These are phyloP conservation scores for Heterobasidion annosum DNA, from an alignment of 1,284 basidiomycete genomes.

Conservation along the genomic window DNA sequence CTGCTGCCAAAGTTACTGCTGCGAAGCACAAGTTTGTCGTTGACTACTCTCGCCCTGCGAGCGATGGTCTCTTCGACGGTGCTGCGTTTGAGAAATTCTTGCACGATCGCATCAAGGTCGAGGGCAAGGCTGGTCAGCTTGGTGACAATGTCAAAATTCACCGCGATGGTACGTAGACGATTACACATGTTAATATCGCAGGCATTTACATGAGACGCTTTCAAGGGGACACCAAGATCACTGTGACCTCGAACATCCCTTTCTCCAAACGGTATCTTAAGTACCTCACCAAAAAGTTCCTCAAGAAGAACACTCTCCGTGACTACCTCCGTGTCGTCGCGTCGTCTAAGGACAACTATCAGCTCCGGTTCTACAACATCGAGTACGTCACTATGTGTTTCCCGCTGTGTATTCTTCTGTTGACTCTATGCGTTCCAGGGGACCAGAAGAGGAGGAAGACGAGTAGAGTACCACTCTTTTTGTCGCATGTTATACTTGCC, in stretches of 20 bases:
- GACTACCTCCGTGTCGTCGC: conserved; percentile 77
- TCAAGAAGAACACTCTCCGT: conserved; percentile 83
- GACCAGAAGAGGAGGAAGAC: conserved; percentile 13
- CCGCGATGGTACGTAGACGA: conserved; percentile 62
- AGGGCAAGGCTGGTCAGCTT: conserved; percentile 73
- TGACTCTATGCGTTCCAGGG: conserved; percentile 1
- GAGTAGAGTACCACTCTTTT: conserved; percentile 6
- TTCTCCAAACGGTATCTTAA: conserved; percentile 92
- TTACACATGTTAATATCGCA: conserved; percentile 1
- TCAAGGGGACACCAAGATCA: conserved; percentile 67
- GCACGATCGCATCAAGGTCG: conserved; percentile 90
- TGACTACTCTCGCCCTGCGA: conserved; percentile 90
- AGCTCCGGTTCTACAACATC: conserved; percentile 92
- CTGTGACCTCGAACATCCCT: conserved; percentile 73
- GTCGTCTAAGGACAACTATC: conserved; percentile 82
- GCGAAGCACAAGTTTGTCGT: conserved; percentile 88
- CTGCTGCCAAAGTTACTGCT: conserved; percentile 57
- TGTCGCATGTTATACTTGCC: background rate
- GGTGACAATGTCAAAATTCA: conserved; percentile 78
- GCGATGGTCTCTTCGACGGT: conserved; percentile 87
- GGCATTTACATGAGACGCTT: conserved; percentile 1
- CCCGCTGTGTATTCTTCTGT: background rate
- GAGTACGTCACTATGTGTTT: conserved; percentile 45
- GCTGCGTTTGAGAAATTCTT: conserved; percentile 91
- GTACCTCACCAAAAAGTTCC: conserved; percentile 93